These are phyloP conservation scores for Colletotrichum gloeosporioides DNA, from an alignment of 2,329 filamentous ascomycete genomes.

Conservation along the genomic window DNA sequence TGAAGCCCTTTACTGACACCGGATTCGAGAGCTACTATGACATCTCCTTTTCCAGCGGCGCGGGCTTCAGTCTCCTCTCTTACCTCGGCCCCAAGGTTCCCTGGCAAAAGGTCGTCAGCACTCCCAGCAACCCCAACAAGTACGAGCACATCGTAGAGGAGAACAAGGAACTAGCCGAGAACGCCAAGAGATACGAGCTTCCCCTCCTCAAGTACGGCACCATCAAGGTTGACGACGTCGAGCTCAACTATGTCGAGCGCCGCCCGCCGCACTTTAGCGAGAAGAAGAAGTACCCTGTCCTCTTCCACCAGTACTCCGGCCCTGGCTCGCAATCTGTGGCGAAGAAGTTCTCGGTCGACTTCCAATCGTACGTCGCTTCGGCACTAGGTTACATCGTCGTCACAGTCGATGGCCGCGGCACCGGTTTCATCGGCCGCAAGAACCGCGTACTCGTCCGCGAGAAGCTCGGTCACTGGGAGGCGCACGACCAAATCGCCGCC, in stretches of 20 bases:
- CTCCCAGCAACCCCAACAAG: conserved; percentile 68
- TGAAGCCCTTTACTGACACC: conserved; percentile 77
- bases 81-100: conserved; percentile 87
- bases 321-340: conserved; percentile 90
- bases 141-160: conserved; percentile 79
- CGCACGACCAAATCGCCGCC: conserved; percentile 88
- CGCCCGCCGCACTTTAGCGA: conserved; percentile 87
- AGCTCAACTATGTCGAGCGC: conserved; percentile 77
- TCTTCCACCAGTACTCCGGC: conserved; percentile 95
- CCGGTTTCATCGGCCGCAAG: conserved; percentile 86
- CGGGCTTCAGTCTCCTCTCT: conserved; percentile 82
- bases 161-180: conserved; percentile 72
- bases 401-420: conserved; percentile 92
- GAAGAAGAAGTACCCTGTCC: conserved; percentile 86
- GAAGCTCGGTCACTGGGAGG: conserved; percentile 84
- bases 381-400: conserved; percentile 91
- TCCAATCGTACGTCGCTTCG: conserved; percentile 87
- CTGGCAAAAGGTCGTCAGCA: conserved; percentile 89
- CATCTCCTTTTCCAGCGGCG: conserved; percentile 82
- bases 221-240: conserved; percentile 81
- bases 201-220: conserved; percentile 84
- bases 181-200: conserved; percentile 78
- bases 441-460: conserved; percentile 83
- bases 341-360: conserved; percentile 83
- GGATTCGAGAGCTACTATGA: conserved; percentile 78